Percentiles rank a stretch among this genome's conserved stretches.
These are phyloP conservation scores for Plasmodium knowlesi DNA, from an alignment of 169 alveolate genomes.

Conservation along the genomic window DNA sequence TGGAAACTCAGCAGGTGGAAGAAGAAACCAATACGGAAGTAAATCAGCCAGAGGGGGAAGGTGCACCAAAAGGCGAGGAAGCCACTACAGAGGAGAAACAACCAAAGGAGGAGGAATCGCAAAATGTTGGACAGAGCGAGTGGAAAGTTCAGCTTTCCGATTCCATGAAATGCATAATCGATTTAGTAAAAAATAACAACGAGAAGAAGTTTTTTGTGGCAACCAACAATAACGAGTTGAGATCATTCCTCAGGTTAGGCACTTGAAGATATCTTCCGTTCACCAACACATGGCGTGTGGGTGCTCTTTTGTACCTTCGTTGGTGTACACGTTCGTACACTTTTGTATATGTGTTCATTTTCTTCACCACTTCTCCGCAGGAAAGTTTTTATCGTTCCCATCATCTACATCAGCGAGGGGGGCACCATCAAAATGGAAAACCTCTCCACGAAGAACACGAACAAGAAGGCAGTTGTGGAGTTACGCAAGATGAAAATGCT, in stretches of 20 bases:
- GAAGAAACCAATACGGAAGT: neutral
- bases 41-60: neutral
- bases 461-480: conserved; percentile 40
- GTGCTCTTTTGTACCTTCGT: neutral
- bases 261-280: neutral
- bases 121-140: neutral
- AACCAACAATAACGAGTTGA: conserved; percentile 35
- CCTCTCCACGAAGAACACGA: conserved; percentile 30
- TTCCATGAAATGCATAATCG: conserved; percentile 69
- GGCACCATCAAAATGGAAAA: conserved; percentile 45
- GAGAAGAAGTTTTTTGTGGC: conserved; percentile 67
- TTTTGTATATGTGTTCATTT: neutral
- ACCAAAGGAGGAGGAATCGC: neutral
- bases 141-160: neutral
- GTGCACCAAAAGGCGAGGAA: neutral
- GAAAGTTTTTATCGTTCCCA: conserved; percentile 52
- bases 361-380: neutral
- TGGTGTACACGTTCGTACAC: neutral
- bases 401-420: conserved; percentile 50
- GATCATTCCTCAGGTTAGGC: conserved; percentile 35
- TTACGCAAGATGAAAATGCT: conserved; percentile 63
- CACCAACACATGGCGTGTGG: neutral
- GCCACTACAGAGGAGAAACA: neutral
- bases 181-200: conserved; percentile 66
- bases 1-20: neutral